Percentiles rank a stretch among this genome's conserved stretches.
Conservation (phyloP, 169 alveolate species). For the Eimeria maxima region DNA sequence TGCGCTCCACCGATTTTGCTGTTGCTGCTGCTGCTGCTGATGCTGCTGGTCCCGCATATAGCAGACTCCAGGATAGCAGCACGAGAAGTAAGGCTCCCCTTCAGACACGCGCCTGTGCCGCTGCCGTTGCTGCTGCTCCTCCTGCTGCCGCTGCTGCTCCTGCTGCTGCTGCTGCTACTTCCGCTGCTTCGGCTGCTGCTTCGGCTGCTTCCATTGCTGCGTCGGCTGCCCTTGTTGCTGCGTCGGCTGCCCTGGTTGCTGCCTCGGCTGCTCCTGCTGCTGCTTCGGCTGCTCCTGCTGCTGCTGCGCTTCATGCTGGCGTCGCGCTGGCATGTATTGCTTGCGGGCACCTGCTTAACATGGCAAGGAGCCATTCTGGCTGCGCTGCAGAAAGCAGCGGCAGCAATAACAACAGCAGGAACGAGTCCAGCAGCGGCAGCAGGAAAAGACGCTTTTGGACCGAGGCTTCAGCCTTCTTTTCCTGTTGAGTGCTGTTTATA, state of each 20-base stretch:
- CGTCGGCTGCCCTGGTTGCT: background rate
- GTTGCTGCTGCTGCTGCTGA: background rate
- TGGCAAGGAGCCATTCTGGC: background rate
- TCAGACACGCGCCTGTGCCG: background rate
- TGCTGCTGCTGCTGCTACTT: no score
- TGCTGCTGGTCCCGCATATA: conserved; percentile 7
- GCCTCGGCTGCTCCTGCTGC: background rate
- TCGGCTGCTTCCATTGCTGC: conserved; percentile 8
- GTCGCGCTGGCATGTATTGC: background rate
- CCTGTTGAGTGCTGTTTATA: background rate
- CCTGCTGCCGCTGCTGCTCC: background rate
- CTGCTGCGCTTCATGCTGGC: background rate
- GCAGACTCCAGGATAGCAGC: background rate
- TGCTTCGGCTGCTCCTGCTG: background rate
- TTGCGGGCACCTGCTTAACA: background rate
- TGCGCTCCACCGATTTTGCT: no score
- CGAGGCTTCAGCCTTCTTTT: background rate
- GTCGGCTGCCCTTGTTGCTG: background rate
- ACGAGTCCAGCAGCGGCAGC: background rate
- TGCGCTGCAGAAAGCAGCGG: background rate
- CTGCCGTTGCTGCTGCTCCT: background rate
- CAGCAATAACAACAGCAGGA: conserved; percentile 1
- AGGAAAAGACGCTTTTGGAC: background rate
- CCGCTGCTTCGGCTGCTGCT: no score
- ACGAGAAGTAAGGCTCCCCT: background rate